Conservation (phyloP, 1,284 basidiomycete species). For the Ganoderma meredithae region DNA sequence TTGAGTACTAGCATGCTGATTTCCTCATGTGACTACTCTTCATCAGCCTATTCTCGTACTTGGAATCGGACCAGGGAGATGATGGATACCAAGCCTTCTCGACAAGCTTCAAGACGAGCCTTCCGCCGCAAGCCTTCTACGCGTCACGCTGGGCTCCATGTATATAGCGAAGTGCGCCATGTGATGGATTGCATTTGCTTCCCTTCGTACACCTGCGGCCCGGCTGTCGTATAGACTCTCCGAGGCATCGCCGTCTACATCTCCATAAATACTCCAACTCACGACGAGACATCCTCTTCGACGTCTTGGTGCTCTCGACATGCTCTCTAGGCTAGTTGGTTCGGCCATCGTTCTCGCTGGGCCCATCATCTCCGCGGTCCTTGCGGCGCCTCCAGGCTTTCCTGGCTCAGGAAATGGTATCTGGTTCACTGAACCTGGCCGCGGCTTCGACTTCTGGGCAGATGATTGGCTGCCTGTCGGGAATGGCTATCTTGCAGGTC, state of each 20-base stretch:
- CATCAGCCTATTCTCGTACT: no score
- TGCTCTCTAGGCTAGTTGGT: slow-evolving; percentile 21
- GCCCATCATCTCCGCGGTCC: slow-evolving; percentile 14
- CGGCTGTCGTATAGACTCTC: background rate
- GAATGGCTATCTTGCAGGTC: slow-evolving; percentile 77
- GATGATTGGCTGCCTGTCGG: slow-evolving; percentile 71
- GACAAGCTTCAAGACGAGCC: slow-evolving; percentile 23
- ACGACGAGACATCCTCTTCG: background rate
- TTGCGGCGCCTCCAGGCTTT: slow-evolving; percentile 57
- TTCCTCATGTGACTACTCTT: slow-evolving; percentile 12
- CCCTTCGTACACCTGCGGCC: slow-evolving; percentile 2
- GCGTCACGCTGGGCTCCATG: background rate
- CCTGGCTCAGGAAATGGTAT: slow-evolving; percentile 74
- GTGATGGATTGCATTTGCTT: slow-evolving; percentile 6
- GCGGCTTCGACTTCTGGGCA: slow-evolving; percentile 52
- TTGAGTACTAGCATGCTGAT: background rate
- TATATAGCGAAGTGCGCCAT: slow-evolving; percentile 10
- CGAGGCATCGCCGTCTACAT: background rate
- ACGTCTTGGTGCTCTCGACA: background rate
- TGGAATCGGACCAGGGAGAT: slow-evolving; percentile 7
- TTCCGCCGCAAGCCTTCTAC: background rate
- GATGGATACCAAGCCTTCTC: slow-evolving; percentile 10
- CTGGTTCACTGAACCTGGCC: slow-evolving; percentile 67
- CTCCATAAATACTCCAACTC: slow-evolving; percentile 9
- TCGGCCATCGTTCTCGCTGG: slow-evolving; percentile 15